phyloP scores from a whole-genome alignment of 2,329 filamentous ascomycete species.

The Fusarium napiforme region DNA sequence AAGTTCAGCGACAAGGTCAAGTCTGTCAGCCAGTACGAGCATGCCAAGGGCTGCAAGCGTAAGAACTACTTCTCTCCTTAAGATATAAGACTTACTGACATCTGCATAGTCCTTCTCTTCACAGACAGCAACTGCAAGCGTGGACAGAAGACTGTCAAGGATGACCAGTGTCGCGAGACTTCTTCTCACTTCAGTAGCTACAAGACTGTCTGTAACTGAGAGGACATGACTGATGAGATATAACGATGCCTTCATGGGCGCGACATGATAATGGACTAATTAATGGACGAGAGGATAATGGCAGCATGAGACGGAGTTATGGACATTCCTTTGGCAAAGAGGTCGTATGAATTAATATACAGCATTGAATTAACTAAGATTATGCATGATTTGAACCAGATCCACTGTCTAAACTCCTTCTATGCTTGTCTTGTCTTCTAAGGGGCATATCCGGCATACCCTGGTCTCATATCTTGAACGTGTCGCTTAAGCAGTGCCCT shows the following conservation, averaged over 20 bases:
- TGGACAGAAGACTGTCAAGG: constrained; percentile 18
- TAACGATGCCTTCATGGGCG: background rate
- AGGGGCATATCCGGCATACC: background rate
- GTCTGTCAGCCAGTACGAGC: constrained; percentile 15
- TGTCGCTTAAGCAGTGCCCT: constrained; percentile 3
- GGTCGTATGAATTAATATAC: background rate
- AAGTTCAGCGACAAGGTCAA: constrained; percentile 6
- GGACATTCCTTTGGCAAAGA: background rate
- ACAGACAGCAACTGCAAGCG: constrained; percentile 9
- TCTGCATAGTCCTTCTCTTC: constrained; percentile 1
- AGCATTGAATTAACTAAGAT: constrained; percentile 13
- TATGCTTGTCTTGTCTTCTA: background rate
- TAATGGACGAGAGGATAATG: background rate
- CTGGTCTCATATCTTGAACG: background rate
- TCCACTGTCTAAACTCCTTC: constrained; percentile 14
- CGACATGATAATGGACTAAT: background rate
- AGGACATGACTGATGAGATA: fast-evolving
- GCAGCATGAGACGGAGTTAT: background rate
- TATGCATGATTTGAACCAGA: constrained; percentile 3
- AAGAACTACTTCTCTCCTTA: fast-evolving
- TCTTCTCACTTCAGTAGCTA: constrained; percentile 7
- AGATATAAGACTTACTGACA: background rate
- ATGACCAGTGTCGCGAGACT: constrained; percentile 8
- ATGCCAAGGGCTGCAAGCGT: constrained; percentile 15
- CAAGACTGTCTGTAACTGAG: constrained; percentile 7